These are phyloP conservation scores for Irpex lacteus DNA, from an alignment of 1,284 basidiomycete genomes.

Conservation along the genomic window DNA sequence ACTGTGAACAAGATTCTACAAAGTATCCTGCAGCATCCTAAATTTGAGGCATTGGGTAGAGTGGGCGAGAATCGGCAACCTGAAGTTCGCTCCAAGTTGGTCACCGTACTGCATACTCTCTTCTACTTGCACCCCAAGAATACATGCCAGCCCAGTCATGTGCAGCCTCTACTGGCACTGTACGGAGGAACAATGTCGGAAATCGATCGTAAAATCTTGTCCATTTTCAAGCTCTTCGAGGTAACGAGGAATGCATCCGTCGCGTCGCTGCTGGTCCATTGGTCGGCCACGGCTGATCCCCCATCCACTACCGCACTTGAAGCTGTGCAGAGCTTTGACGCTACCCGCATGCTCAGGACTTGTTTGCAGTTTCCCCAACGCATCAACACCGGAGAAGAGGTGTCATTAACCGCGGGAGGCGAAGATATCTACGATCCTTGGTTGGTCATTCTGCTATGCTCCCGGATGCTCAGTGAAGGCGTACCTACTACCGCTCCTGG, in stretches of 20 bases:
- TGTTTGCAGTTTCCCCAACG: slow-evolving; percentile 69
- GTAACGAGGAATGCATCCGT: slow-evolving; percentile 64
- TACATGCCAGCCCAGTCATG: slow-evolving; percentile 79
- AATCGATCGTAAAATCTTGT: slow-evolving; percentile 66
- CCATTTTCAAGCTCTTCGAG: slow-evolving; percentile 81
- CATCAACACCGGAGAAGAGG: slow-evolving; percentile 28
- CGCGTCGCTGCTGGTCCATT: slow-evolving; percentile 52
- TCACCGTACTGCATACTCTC: slow-evolving; percentile 57
- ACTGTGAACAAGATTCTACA: slow-evolving; percentile 65
- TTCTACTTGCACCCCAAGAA: slow-evolving; percentile 77
- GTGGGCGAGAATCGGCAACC: slow-evolving; percentile 12
- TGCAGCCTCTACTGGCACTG: slow-evolving; percentile 71
- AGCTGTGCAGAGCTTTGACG: slow-evolving; percentile 69
- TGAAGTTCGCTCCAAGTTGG: slow-evolving; percentile 40
- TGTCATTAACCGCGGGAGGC: slow-evolving; percentile 27
- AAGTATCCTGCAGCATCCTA: slow-evolving; percentile 56
- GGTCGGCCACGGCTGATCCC: slow-evolving; percentile 50
- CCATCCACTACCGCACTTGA: slow-evolving; percentile 53
- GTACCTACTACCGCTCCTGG: slow-evolving; percentile 59
- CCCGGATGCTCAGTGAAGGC: slow-evolving; percentile 57
- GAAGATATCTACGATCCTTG: slow-evolving; percentile 75
- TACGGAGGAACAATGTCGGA: slow-evolving; percentile 71
- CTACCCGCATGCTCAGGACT: slow-evolving; percentile 67
- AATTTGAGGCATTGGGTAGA: slow-evolving; percentile 45
- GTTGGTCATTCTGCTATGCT: slow-evolving; percentile 71